Base-by-base conservation (phyloP, 225 moss, liverwort and hornwort genomes). In the Bryum argenteum region DNA sequence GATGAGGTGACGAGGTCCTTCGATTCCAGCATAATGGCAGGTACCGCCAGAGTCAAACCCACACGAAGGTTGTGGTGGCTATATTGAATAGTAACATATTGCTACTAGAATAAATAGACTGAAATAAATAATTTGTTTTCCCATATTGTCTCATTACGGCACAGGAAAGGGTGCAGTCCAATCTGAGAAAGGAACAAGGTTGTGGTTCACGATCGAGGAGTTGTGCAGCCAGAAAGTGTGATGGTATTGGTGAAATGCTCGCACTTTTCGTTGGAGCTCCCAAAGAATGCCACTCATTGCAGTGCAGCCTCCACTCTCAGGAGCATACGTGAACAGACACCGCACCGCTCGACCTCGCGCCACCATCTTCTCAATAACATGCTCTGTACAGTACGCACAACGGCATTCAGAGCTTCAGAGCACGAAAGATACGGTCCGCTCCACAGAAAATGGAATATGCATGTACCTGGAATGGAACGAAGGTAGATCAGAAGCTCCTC, bases 201-300 rank as follows among this genome's bases (percentile, higher is more conserved):
- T 69, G 9, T 54, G 72, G 66, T 88, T 51, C 47, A 90, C 78
- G 23, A 84, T 3, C 18, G 86, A 84, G 33, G 69, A 3, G 57
- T 89, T 85, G 2, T 89, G 89, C 59, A 89, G 20, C 91, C 86
- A 91, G 69, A 89, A 91, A 6, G 80, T 83, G 60, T 84, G 82
- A 70, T 65, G 82, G 15, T 67, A 56, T 28, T 87, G 89, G 28
- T 89, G 91, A 63, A 91, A 91, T 20, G 76, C 67, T 59, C 86
- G 82, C 12, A 83, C 80, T 89, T 91, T 91, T 39, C 84, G 85
- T 58, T 91, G 88, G 55, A 91, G 80, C 77, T 91, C 91, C 89
- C 89, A 89, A 5, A 88, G 73, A 50, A 91, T 84, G 73, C 86
- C 88, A 12, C 74, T 84, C 84, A 91, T 77, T 37, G 91, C 88